These are phyloP conservation scores for Gaeumannomyces tritici DNA, from an alignment of 2,329 filamentous ascomycete genomes.

Conservation along the genomic window DNA sequence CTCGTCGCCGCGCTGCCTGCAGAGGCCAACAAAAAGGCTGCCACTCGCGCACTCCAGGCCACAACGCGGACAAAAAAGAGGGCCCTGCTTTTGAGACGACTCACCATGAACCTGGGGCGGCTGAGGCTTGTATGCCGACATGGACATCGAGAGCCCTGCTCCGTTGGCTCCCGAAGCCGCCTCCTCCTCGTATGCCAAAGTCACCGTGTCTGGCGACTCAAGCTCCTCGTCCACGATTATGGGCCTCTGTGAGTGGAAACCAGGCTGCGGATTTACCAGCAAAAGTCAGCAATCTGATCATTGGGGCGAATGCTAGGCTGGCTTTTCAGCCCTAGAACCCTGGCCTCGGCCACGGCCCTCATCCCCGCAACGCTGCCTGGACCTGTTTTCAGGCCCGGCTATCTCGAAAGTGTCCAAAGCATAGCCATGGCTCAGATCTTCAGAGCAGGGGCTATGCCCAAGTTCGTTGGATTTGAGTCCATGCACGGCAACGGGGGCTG, in stretches of 20 bases:
- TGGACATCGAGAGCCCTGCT: slow-evolving; percentile 54
- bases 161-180: slow-evolving; percentile 40
- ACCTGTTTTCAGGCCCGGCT: background rate
- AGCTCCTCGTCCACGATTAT: slow-evolving; percentile 50
- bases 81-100: slow-evolving; percentile 28
- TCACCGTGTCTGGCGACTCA: slow-evolving; percentile 47
- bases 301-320: background rate
- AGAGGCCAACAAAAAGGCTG: background rate
- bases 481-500: background rate
- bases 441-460: background rate
- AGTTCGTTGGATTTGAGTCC: background rate
- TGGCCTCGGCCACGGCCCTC: too few relatives aligned
- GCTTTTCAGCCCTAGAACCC: background rate
- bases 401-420: background rate
- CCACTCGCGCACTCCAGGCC: too few relatives aligned
- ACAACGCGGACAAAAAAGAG: background rate
- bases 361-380: background rate
- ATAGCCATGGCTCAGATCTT: background rate
- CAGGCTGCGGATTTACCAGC: slow-evolving; percentile 27
- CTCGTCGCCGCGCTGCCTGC: background rate
- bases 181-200: slow-evolving; percentile 47
- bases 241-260: slow-evolving; percentile 42
- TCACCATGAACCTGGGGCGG: slow-evolving; percentile 73
- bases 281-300: background rate
- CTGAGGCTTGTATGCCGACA: slow-evolving; percentile 77